phyloP scores from a whole-genome alignment of 345 rosid genomes.

The Microthlaspi erraticum region DNA sequence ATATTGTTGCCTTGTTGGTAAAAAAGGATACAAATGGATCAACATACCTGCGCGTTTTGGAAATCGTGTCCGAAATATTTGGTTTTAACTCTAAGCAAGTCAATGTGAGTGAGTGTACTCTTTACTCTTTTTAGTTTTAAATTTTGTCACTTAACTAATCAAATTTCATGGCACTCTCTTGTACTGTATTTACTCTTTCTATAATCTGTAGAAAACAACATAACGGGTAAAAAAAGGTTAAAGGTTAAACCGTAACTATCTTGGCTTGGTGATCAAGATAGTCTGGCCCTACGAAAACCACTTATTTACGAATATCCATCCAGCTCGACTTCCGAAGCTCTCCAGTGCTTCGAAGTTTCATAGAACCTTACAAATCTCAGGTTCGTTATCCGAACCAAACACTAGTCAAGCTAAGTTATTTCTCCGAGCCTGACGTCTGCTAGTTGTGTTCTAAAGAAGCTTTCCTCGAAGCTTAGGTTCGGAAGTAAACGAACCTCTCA shows the following conservation, averaged over 20 bases:
- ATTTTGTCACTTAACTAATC: background rate
- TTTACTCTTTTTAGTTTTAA: background rate
- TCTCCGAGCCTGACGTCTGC: conserved; percentile 6
- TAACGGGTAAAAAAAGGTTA: background rate
- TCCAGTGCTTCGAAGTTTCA: conserved; percentile 14
- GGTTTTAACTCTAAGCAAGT: background rate
- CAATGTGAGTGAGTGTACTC: background rate
- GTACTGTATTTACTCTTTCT: too few species aligned
- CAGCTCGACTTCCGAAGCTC: conserved; percentile 45
- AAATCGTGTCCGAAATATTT: background rate
- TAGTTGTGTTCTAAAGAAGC: conserved; percentile 24
- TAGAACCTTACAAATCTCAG: conserved; percentile 21
- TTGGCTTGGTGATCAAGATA: conserved; percentile 58
- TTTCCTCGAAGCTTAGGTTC: conserved; percentile 50
- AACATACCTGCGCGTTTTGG: background rate
- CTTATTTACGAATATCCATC: conserved; percentile 45
- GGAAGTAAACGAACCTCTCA: conserved; percentile 31
- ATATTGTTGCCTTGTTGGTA: too few species aligned
- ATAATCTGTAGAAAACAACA: background rate
- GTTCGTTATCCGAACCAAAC: conserved; percentile 46
- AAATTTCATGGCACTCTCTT: background rate
- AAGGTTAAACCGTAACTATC: background rate
- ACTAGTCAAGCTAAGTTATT: conserved; percentile 44
- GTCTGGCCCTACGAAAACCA: conserved; percentile 22
- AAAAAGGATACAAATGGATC: too few species aligned